Base-by-base conservation (phyloP, 805 yeast genomes). In the Candida arabinofermentans region DNA sequence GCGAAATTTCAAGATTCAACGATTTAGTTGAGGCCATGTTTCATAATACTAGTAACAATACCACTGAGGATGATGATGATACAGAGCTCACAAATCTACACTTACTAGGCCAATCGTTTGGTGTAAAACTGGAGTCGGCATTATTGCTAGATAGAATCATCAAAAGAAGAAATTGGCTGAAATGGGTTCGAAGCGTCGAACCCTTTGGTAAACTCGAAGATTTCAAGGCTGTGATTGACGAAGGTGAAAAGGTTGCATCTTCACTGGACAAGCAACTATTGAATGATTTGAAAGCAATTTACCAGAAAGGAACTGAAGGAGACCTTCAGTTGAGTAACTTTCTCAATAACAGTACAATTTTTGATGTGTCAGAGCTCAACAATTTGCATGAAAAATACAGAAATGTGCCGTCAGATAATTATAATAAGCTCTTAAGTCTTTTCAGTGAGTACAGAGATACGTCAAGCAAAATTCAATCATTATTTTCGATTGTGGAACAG, bases 81-180 rank as follows among this genome's bases (percentile, higher is more conserved):
- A 67, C 65, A 13, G 84, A 81, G 21, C 69, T 78, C 37, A 62
- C 68, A 27, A 79, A 75, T 31, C 57, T 83, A 56, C 72, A 81
- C 19, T 72, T 69, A 34, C 58, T 77, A 27, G 91, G 90, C 2
- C 66, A 69, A 42, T 70, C 80, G 2, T 75, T 82, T 53, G 85
- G 85, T 4, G 58, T 85, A 29, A 70, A 66, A 5, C 57, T 84
- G 13, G 74, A 77, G 2, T 71, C 81, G 5, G 55, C 67, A 10
- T 69, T 68, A 19, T 42, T 65, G 16, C 58, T 75, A 36, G 70
- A 66, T 36, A 58, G 63, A 24, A 53, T 72, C 4, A 58, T 68
- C 9, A 49, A 61, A 24, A 64, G 71, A 43, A 50, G 61, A 34
- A 50, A 50, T 16, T 75, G 81, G 79, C 26, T 67, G 18, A 60